These are phyloP conservation scores for Aspergillus ruber DNA, from an alignment of 2,329 filamentous ascomycete species.

Conservation along the genomic window DNA sequence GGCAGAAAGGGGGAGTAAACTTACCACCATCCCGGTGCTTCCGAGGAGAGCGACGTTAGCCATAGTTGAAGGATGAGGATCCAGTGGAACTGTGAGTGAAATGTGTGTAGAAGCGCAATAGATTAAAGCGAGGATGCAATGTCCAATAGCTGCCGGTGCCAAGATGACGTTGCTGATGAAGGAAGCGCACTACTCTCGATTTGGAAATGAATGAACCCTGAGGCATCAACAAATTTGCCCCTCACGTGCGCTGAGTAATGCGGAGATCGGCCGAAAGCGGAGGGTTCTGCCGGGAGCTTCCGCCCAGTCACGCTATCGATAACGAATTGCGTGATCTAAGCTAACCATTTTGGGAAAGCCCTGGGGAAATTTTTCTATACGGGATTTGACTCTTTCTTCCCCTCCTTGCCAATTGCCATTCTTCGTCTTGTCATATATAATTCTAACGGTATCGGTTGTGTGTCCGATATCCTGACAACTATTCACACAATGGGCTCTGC, in stretches of 20 bases:
- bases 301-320: slow-evolving; percentile 18
- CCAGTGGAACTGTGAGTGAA: too few species aligned
- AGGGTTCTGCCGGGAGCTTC: slow-evolving; percentile 12
- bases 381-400: slow-evolving; percentile 6
- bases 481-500: slow-evolving; percentile 23
- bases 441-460: slow-evolving; percentile 17
- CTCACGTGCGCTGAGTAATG: slow-evolving; percentile 10
- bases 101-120: too few species aligned
- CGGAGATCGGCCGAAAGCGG: slow-evolving; percentile 13
- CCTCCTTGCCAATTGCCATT: slow-evolving; percentile 8
- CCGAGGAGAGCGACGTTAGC: slow-evolving; percentile 41
- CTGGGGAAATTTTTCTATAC: slow-evolving; percentile 23
- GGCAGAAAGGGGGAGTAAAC: slow-evolving; percentile 12
- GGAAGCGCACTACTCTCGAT: slow-evolving; percentile 3
- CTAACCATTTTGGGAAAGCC: slow-evolving; percentile 25
- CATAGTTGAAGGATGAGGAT: slow-evolving; percentile 22
- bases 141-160: too few species aligned
- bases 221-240: neutral
- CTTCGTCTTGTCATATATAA: slow-evolving; percentile 17
- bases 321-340: slow-evolving; percentile 31
- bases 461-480: slow-evolving; percentile 20
- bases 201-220: neutral
- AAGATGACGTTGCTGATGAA: neutral
- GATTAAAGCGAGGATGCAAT: too few species aligned
- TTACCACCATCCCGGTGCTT: slow-evolving; percentile 45